Percentiles rank a stretch among this genome's conserved stretches.
phyloP scores from a whole-genome alignment of 108 stramenopile species.

The Cyclotella choctawhatcheeana region DNA sequence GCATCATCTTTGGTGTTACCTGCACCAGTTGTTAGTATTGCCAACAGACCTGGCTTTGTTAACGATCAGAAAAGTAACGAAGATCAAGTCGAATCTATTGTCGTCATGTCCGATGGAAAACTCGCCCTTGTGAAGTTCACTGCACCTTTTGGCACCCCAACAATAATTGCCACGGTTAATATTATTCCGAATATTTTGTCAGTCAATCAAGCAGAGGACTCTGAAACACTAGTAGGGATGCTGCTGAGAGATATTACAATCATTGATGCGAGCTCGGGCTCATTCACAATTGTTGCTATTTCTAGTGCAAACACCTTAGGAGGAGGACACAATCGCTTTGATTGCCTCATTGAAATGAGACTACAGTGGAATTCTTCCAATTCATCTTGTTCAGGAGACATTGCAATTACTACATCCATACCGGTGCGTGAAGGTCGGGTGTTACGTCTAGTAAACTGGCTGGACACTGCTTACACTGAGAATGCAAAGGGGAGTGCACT shows the following conservation, averaged over 20 bases:
- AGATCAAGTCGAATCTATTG: constrained; percentile 26
- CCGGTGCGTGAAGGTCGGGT: constrained; percentile 57
- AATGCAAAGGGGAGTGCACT: constrained; percentile 55
- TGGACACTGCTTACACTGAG: constrained; percentile 39
- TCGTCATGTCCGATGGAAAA: constrained; percentile 54
- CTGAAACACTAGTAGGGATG: constrained; percentile 1
- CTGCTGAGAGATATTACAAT: constrained; percentile 41
- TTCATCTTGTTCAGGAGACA: constrained; percentile 15
- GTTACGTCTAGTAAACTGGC: constrained; percentile 75
- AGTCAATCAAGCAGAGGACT: constrained; percentile 9
- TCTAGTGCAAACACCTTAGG: constrained; percentile 18
- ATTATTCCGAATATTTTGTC: constrained; percentile 4
- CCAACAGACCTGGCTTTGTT: constrained; percentile 43
- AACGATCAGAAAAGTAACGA: constrained; percentile 9
- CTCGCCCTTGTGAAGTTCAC: constrained; percentile 46
- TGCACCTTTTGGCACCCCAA: constrained; percentile 39
- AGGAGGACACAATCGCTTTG: constrained; percentile 21
- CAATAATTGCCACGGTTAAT: constrained; percentile 24
- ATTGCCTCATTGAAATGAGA: constrained; percentile 61
- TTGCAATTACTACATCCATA: constrained; percentile 43
- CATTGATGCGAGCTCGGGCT: constrained; percentile 33
- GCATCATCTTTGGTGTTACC: constrained; percentile 55
- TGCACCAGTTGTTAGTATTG: constrained; percentile 53
- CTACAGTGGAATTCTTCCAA: constrained; percentile 26
- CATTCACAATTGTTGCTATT: constrained; percentile 34